phyloP scores from a whole-genome alignment of 805 yeast genomes.

The Metschnikowia amazonensis region DNA sequence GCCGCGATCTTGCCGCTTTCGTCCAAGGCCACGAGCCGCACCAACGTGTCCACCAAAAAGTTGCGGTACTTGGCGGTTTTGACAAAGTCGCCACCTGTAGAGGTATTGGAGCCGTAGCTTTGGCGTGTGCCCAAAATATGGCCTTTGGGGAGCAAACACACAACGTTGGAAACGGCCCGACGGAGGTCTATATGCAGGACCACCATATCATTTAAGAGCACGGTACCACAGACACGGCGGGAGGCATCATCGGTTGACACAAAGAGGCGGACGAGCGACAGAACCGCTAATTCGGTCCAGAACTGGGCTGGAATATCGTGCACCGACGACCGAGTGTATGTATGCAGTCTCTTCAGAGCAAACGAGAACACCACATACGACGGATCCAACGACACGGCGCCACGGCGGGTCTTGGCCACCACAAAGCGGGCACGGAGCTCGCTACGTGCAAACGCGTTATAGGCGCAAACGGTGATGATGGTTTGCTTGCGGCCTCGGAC shows the following conservation, averaged over 20 bases:
- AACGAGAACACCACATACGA: slow-evolving; percentile 10
- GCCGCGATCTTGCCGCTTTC: slow-evolving; percentile 26
- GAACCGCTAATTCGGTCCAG: slow-evolving; percentile 64
- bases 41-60: slow-evolving; percentile 49
- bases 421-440: slow-evolving; percentile 69
- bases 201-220: slow-evolving; percentile 38
- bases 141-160: slow-evolving; percentile 47
- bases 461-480: slow-evolving; percentile 57
- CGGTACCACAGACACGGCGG: slow-evolving; percentile 55
- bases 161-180: slow-evolving; percentile 34
- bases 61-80: slow-evolving; percentile 43
- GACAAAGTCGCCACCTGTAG: slow-evolving; percentile 27
- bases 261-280: slow-evolving; percentile 52
- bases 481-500: slow-evolving; percentile 23
- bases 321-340: slow-evolving; percentile 17
- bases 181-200: slow-evolving; percentile 27
- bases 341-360: slow-evolving; percentile 9
- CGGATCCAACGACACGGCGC: slow-evolving; percentile 10
- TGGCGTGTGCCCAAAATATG: slow-evolving; percentile 42
- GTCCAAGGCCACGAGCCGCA: slow-evolving; percentile 41
- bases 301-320: slow-evolving; percentile 18
- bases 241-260: slow-evolving; percentile 51
- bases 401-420: slow-evolving; percentile 17
- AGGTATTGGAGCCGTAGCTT: slow-evolving; percentile 28
- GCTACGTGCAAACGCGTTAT: slow-evolving; percentile 66